These are phyloP conservation scores for Protea cynaroides DNA, from an alignment of 164 flowering plant species.

Conservation along the genomic window DNA sequence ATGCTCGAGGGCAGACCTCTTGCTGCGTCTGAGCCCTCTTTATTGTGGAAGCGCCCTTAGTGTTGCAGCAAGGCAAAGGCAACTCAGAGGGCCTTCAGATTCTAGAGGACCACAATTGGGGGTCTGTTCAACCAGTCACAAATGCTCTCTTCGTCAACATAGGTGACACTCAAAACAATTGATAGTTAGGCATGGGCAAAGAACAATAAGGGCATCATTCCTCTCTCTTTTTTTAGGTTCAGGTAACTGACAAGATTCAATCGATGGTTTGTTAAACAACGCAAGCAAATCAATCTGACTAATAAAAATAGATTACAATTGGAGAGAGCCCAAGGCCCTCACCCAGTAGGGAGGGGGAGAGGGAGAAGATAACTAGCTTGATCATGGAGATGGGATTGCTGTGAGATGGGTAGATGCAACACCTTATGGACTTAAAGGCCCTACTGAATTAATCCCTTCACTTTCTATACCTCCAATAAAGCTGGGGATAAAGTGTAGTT, in stretches of 20 bases:
- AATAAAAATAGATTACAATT: slow-evolving; percentile 1
- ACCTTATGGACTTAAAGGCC: background rate
- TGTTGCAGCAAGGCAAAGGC: slow-evolving; percentile 63
- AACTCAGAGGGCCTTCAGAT: slow-evolving; percentile 76
- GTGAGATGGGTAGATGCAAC: background rate
- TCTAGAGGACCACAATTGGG: slow-evolving; percentile 64
- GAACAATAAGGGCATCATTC: background rate
- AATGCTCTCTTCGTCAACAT: slow-evolving; percentile 74
- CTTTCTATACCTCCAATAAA: background rate
- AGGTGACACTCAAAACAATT: slow-evolving; percentile 18
- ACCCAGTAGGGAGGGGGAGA: background rate
- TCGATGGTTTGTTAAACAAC: background rate
- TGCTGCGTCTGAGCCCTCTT: slow-evolving; percentile 82
- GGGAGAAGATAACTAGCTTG: background rate
- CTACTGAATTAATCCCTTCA: background rate
- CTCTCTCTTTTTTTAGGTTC: too few relatives aligned
- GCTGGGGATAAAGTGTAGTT: background rate
- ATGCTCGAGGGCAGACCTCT: slow-evolving; percentile 83
- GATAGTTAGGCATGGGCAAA: background rate
- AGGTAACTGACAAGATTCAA: background rate
- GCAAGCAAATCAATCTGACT: background rate
- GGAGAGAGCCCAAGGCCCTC: too few relatives aligned
- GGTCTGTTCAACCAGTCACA: slow-evolving; percentile 61
- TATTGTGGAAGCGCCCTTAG: slow-evolving; percentile 93
- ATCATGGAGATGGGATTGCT: background rate